Conservation (phyloP, 345 rosid species). For the Melastoma malabathricum region DNA sequence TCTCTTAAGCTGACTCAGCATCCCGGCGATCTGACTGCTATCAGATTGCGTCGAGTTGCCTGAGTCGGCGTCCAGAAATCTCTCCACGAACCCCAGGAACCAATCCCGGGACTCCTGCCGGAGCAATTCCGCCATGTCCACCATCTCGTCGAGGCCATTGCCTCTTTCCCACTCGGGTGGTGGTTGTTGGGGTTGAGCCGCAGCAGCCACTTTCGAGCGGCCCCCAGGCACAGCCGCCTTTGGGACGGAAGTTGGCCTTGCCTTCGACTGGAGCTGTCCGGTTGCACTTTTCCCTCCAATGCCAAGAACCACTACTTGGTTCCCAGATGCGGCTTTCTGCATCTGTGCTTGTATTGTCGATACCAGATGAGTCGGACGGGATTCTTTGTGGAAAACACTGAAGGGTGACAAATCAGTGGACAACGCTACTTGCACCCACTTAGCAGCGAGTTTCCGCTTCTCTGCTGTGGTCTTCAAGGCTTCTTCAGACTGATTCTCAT, state of each 20-base stretch:
- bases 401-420: conserved; percentile 66
- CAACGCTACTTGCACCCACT: conserved; percentile 91
- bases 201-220: conserved; percentile 41
- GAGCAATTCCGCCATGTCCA: conserved; percentile 64
- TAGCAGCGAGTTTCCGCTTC: conserved; percentile 51
- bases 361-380: conserved; percentile 2
- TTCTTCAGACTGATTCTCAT: conserved; percentile 55
- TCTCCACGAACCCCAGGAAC: conserved; percentile 86
- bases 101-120: conserved; percentile 73
- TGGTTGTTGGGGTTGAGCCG: conserved; percentile 31
- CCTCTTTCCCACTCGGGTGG: conserved; percentile 70
- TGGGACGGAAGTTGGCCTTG: conserved; percentile 37
- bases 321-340: conserved; percentile 21
- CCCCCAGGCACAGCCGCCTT: conserved; percentile 66
- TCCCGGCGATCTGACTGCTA: conserved; percentile 81
- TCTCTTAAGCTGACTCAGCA: conserved; percentile 84
- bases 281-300: conserved; percentile 24
- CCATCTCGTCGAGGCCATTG: conserved; percentile 47
- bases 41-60: conserved; percentile 46
- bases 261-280: conserved; percentile 34
- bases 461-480: conserved; percentile 42
- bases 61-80: conserved; percentile 70
- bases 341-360: conserved; percentile 17
- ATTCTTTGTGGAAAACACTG: conserved; percentile 49
- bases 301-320: conserved; percentile 35